Conservation (phyloP, 305 asterid genomes). For the Rubia peregrina region DNA sequence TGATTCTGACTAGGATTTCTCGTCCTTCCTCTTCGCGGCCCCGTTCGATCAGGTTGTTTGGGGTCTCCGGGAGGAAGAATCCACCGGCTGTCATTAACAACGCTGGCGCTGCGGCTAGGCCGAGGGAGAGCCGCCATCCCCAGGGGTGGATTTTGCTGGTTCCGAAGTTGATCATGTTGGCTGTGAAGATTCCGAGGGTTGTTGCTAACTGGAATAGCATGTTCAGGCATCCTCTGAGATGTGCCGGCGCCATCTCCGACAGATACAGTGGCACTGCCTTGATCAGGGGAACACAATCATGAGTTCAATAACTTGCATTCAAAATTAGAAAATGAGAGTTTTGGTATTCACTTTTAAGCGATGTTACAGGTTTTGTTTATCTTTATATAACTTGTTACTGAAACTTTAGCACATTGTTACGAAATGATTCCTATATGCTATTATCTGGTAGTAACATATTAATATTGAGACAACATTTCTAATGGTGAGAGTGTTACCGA, state of each 20-base stretch:
- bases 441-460: no score
- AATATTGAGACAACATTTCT: no score
- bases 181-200: slow-evolving; percentile 82
- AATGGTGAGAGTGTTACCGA: no score
- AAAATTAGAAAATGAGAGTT: no score
- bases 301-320: neutral
- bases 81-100: slow-evolving; percentile 74
- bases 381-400: no score
- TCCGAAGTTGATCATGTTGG: slow-evolving; percentile 86
- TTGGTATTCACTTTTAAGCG: no score
- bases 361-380: no score
- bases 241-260: slow-evolving; percentile 97
- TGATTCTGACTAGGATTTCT: slow-evolving; percentile 46
- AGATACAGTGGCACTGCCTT: slow-evolving; percentile 87
- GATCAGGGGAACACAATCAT: slow-evolving; percentile 6
- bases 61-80: slow-evolving; percentile 83
- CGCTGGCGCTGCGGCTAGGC: slow-evolving; percentile 84
- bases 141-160: slow-evolving; percentile 68
- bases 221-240: slow-evolving; percentile 76
- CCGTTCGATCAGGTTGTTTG: slow-evolving; percentile 77
- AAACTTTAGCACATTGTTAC: no score
- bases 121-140: slow-evolving; percentile 97
- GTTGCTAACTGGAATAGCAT: slow-evolving; percentile 96
- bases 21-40: slow-evolving; percentile 46
- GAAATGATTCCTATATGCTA: no score